These are phyloP conservation scores for Solanum gracilifrons DNA, from an alignment of 257 asterid species.

Conservation along the genomic window DNA sequence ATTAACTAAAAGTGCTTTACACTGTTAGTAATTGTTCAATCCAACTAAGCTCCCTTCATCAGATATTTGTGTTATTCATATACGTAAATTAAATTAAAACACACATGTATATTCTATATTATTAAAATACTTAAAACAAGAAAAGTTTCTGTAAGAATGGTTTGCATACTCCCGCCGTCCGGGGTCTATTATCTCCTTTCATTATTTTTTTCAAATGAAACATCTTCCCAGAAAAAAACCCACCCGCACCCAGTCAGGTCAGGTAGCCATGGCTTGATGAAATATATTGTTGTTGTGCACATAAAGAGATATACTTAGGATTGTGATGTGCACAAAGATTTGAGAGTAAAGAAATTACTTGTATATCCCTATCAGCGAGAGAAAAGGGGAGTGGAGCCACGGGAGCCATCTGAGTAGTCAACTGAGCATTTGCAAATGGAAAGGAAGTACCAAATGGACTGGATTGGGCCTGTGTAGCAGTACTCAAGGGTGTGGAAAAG, in stretches of 20 bases:
- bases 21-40: not conserved
- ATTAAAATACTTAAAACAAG: not conserved
- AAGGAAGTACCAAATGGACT: conserved; percentile 35
- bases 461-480: conserved; percentile 35
- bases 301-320: not conserved
- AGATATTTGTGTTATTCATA: not conserved
- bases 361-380: conserved; percentile 90
- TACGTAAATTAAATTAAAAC: not conserved
- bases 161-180: not conserved
- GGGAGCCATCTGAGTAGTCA: conserved; percentile 99
- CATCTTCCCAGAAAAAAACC: not conserved
- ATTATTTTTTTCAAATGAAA: not conserved
- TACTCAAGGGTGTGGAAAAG: conserved; percentile 36
- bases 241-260: not conserved
- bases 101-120: not conserved
- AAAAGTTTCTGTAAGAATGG: not conserved
- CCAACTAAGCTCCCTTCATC: not conserved
- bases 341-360: conserved; percentile 21
- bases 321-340: not conserved
- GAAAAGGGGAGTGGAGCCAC: conserved; percentile 91
- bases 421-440: conserved; percentile 53
- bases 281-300: not conserved
- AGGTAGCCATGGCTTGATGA: not conserved
- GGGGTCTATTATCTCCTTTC: not conserved
- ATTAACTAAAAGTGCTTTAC: not conserved